These are phyloP conservation scores for Ensete glaucum DNA, from an alignment of 176 grass and related monocot species.

Conservation along the genomic window DNA sequence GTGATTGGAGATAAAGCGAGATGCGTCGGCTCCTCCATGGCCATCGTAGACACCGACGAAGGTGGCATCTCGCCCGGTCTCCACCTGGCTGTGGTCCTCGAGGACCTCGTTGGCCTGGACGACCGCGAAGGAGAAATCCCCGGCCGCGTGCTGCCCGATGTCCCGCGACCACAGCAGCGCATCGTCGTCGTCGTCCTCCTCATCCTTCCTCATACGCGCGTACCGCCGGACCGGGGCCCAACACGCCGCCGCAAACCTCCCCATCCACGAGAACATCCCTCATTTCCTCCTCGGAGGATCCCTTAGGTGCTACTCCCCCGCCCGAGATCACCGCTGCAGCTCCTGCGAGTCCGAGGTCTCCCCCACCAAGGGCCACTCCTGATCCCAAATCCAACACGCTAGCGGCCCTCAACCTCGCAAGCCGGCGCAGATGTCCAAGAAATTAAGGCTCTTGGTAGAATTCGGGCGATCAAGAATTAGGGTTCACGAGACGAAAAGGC, in stretches of 20 bases:
- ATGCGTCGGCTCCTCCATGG: conserved; percentile 87
- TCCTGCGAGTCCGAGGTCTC: background rate
- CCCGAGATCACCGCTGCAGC: background rate
- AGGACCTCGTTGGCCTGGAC: conserved; percentile 93
- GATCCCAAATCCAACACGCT: background rate
- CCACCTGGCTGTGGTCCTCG: conserved; percentile 97
- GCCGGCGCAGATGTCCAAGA: background rate
- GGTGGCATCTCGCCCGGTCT: conserved; percentile 50
- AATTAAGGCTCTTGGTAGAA: background rate
- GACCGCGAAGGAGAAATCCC: conserved; percentile 90
- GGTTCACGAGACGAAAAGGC: background rate
- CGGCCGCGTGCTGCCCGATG: conserved; percentile 55
- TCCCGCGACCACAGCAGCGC: conserved; percentile 79
- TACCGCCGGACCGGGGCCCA: conserved; percentile 83
- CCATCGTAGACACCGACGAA: conserved; percentile 97
- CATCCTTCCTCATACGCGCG: conserved; percentile 81
- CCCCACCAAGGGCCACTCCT: background rate
- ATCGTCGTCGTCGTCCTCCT: conserved; percentile 44
- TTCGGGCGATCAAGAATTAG: background rate
- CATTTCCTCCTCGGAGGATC: conserved; percentile 57
- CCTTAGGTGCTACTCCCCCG: background rate
- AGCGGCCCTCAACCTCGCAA: background rate
- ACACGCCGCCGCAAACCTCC: conserved; percentile 70
- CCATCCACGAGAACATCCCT: conserved; percentile 91
- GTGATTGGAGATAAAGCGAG: conserved; percentile 80